Percentiles rank a stretch among this genome's conserved stretches.
Conservation (phyloP, 2,329 filamentous ascomycete species). For the Claviceps digitariae region DNA sequence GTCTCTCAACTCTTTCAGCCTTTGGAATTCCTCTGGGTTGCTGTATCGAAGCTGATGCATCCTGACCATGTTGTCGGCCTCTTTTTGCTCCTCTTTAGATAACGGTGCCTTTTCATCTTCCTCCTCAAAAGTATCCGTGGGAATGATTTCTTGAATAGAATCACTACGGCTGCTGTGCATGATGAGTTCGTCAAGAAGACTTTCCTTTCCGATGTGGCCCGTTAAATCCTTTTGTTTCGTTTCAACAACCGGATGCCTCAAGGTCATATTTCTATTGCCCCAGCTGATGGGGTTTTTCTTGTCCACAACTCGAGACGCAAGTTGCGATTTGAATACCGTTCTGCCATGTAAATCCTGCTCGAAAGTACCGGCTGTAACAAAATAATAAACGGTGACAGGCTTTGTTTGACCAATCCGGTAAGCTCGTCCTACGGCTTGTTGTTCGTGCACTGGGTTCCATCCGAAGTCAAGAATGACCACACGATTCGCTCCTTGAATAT, state of each 20-base stretch:
- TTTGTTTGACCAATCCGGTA: slow-evolving; percentile 78
- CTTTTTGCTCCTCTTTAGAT: slow-evolving; percentile 44
- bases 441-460: slow-evolving; percentile 70
- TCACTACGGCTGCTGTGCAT: slow-evolving; percentile 11
- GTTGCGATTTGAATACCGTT: slow-evolving; percentile 68
- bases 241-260: slow-evolving; percentile 44
- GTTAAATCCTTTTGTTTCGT: slow-evolving; percentile 37
- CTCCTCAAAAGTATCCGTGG: slow-evolving; percentile 60
- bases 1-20: slow-evolving; percentile 7
- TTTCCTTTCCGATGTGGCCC: slow-evolving; percentile 47
- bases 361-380: slow-evolving; percentile 65
- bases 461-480: slow-evolving; percentile 76
- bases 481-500: slow-evolving; percentile 71
- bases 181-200: slow-evolving; percentile 39
- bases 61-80: slow-evolving; percentile 32
- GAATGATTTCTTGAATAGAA: slow-evolving; percentile 42
- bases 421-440: slow-evolving; percentile 75
- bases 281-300: slow-evolving; percentile 62
- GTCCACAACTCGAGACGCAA: slow-evolving; percentile 70
- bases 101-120: slow-evolving; percentile 46
- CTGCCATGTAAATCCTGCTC: slow-evolving; percentile 63
- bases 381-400: slow-evolving; percentile 71
- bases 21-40: slow-evolving; percentile 20
- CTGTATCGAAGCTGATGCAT: slow-evolving; percentile 19
- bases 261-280: slow-evolving; percentile 41